Base-by-base conservation (phyloP, 2,329 filamentous ascomycete genomes). In the Alternaria conjuncta region DNA sequence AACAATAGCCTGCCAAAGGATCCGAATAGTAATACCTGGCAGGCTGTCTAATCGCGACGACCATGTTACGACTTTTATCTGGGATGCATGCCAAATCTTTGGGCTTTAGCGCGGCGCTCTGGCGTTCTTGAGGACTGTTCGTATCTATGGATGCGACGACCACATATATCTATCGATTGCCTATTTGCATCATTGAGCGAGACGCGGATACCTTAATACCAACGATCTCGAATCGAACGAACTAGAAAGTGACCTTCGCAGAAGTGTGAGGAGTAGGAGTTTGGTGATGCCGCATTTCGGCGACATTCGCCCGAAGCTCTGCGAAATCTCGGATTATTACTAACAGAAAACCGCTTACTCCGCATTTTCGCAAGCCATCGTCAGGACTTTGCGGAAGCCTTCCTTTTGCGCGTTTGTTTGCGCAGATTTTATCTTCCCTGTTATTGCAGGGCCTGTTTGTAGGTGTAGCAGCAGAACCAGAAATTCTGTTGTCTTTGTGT, bases 231-330 rank as follows among this genome's bases (percentile, higher is more conserved):
- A 6, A 23, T 6, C 21, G 21, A 5, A 23, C 6, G 9, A 11
- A 1, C 15, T 18, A 3, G 1, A 0, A n/a, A 23, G 0, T 8
- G 12, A 36, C 49, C 11, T 10, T 23, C 20, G 9, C 0, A 53
- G 0, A 21, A 21, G 18, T 12, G 13, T 12, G 30, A 36, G 9
- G 18, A 20, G 28, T 23, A n/a, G 12, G 49, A 7, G 4, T 7
- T 23, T 44, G 32, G n/a, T 20, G 25, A 57, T 13, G 60, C 61
- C 65, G 60, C 15, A 36, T 15, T 44, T 65, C 65, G 65, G 55
- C 56, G 50, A 57, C 26, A 21, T 51, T 68, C 63, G 63, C 21
- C 21, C 59, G 57, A 62, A 68, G 30, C 59, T 13, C 51, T 60
- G 63, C 41, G 43, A 18, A 55, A 15, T 12, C 25, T 65, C 63